phyloP scores from a whole-genome alignment of 1,139 yeast genomes.

The Pichia norvegensis region DNA sequence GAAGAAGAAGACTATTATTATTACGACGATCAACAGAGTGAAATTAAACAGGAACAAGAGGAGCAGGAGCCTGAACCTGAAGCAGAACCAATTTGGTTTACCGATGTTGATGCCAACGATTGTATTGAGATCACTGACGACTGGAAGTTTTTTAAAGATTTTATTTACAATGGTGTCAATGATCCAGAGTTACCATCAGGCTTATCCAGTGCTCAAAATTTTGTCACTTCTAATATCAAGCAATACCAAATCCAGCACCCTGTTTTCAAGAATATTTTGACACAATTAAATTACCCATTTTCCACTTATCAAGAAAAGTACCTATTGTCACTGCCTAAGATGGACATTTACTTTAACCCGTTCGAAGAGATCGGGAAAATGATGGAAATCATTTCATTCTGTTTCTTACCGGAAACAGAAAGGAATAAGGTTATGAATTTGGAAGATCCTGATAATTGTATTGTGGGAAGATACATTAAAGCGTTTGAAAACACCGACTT shows the following conservation, averaged over 20 bases:
- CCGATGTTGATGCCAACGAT: constrained; percentile 17
- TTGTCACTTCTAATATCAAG: constrained; percentile 20
- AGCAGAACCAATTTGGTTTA: constrained; percentile 27
- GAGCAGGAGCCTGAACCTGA: not conserved
- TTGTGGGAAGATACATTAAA: constrained; percentile 38
- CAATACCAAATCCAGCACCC: constrained; percentile 18
- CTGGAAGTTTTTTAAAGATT: constrained; percentile 19
- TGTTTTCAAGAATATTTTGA: constrained; percentile 20
- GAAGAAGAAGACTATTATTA: constrained; percentile 4
- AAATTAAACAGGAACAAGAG: constrained; percentile 10
- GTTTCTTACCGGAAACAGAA: constrained; percentile 40
- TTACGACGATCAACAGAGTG: not conserved
- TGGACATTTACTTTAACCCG: constrained; percentile 56
- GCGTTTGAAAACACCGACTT: constrained; percentile 35
- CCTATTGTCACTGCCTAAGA: constrained; percentile 33
- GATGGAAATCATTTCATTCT: constrained; percentile 41
- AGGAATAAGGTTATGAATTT: constrained; percentile 32
- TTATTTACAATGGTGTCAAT: constrained; percentile 13
- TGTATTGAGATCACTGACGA: constrained; percentile 19
- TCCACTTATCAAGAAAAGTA: constrained; percentile 30
- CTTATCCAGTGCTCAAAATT: constrained; percentile 16
- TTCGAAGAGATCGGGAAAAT: constrained; percentile 58
- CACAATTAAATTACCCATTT: constrained; percentile 31
- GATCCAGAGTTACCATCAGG: constrained; percentile 8
- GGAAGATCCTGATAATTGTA: constrained; percentile 35